A percentile compares a stretch with the other conserved stretches of the same genome.
These are phyloP conservation scores for Fusarium burgessii DNA, from an alignment of 2,329 filamentous ascomycete species.

Conservation along the genomic window DNA sequence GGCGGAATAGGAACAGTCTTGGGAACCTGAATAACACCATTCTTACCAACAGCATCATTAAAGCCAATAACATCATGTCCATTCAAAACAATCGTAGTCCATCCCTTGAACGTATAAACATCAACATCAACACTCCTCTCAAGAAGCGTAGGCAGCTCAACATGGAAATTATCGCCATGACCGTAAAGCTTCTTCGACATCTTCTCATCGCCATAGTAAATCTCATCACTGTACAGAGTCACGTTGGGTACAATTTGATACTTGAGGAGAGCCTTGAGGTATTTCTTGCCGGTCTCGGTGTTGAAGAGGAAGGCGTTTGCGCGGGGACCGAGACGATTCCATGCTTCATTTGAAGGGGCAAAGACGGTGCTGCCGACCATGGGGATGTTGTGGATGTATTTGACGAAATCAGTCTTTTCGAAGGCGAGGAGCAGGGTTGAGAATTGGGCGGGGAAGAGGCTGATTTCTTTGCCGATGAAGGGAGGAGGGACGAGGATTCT, in stretches of 20 bases:
- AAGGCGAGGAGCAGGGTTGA: conserved; percentile 82
- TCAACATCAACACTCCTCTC: conserved; percentile 77
- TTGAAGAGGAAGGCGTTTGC: conserved; percentile 87
- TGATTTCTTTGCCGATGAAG: conserved; percentile 62
- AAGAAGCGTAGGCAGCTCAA: conserved; percentile 80
- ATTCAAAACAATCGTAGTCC: conserved; percentile 80
- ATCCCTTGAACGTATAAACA: conserved; percentile 74
- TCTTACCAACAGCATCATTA: conserved; percentile 77
- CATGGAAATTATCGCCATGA: conserved; percentile 58
- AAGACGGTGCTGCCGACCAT: conserved; percentile 80
- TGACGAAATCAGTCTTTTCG: conserved; percentile 77
- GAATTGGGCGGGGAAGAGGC: conserved; percentile 80
- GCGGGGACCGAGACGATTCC: conserved; percentile 75
- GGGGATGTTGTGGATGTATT: conserved; percentile 66
- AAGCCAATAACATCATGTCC: conserved; percentile 74
- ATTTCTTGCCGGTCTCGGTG: conserved; percentile 77
- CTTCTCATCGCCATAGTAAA: conserved; percentile 64
- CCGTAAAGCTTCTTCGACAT: conserved; percentile 42
- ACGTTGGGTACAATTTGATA: conserved; percentile 82
- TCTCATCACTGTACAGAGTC: conserved; percentile 86
- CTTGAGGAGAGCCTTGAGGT: conserved; percentile 80
- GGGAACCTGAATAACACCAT: conserved; percentile 87
- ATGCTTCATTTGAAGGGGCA: conserved; percentile 85
- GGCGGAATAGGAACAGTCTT: conserved; percentile 81
- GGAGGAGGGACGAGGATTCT: conserved; percentile 82